phyloP scores from a whole-genome alignment of 345 rosid species.

The Sisymbrium irio region DNA sequence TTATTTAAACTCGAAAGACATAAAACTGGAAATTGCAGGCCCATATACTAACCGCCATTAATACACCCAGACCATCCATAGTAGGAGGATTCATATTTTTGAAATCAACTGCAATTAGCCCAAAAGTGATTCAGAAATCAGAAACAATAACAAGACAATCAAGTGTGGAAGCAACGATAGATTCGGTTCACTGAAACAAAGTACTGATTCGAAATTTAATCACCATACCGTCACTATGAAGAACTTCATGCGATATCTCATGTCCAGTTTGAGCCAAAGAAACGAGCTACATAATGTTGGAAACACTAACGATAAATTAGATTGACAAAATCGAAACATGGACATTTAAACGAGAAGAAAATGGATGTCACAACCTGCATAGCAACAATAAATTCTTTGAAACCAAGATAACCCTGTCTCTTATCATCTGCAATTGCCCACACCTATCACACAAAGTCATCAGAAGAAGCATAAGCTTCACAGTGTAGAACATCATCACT shows the following conservation, averaged over 20 bases:
- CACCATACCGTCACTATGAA: constrained; percentile 41
- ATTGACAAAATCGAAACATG: constrained; percentile 9
- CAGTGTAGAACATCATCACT: not conserved
- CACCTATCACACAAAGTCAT: constrained; percentile 44
- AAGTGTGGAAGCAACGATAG: not conserved
- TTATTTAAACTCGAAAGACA: not conserved
- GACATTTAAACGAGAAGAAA: not conserved
- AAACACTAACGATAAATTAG: constrained; percentile 14
- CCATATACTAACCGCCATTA: constrained; percentile 50
- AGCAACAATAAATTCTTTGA: constrained; percentile 63
- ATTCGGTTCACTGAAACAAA: not conserved
- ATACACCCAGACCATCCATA: constrained; percentile 67
- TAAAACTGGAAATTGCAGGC: not conserved
- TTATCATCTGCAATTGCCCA: constrained; percentile 96
- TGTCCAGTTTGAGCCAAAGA: constrained; percentile 70
- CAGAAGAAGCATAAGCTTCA: not conserved
- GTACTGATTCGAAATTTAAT: not conserved
- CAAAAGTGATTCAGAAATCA: constrained; percentile 5
- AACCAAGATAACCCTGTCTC: constrained; percentile 81
- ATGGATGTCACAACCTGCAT: constrained; percentile 53
- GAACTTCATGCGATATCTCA: constrained; percentile 54
- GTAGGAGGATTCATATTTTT: constrained; percentile 55
- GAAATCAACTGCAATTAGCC: constrained; percentile 54
- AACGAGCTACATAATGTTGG: constrained; percentile 55
- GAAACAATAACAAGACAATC: not conserved